These are phyloP conservation scores for Zymoseptoria ardabiliae DNA, from an alignment of 2,329 filamentous ascomycete species.

Conservation along the genomic window DNA sequence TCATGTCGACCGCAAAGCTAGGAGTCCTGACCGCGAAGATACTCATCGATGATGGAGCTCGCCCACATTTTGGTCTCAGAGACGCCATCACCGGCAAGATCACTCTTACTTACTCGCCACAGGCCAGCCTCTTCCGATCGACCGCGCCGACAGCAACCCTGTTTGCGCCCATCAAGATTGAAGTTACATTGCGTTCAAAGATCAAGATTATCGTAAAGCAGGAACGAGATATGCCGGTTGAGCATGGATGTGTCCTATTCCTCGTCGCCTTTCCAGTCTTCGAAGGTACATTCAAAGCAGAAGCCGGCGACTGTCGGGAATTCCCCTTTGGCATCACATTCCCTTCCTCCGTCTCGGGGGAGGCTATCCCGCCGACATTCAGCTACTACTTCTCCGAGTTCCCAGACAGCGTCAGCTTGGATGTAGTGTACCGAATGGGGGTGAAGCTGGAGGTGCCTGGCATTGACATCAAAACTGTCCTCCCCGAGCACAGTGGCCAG, in stretches of 20 bases:
- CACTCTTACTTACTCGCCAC: conserved; percentile 7
- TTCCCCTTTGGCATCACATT: conserved; percentile 11
- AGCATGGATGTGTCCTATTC: conserved; percentile 11
- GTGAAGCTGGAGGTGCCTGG: conserved; percentile 12
- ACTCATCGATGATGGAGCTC: conserved; percentile 3
- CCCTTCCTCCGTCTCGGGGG: conserved; percentile 1
- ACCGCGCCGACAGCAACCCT: conserved; percentile 12
- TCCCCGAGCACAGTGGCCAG: conserved; percentile 3
- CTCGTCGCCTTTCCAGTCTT: conserved; percentile 5
- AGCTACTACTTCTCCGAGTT: conserved; percentile 9
- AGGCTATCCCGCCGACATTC: conserved; percentile 10
- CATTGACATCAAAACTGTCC: conserved; percentile 11
- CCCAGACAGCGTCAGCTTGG: conserved; percentile 13
- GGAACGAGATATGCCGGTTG: conserved; percentile 10
- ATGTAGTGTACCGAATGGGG: conserved; percentile 8
- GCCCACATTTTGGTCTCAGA: conserved; percentile 10
- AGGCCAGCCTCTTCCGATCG: conserved; percentile 8
- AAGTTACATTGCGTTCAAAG: conserved; percentile 6
- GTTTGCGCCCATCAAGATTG: conserved; percentile 12
- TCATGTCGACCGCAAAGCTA: conserved; percentile 2
- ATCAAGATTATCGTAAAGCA: conserved; percentile 10
- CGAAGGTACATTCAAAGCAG: conserved; percentile 12
- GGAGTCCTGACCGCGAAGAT: conserved; percentile 9
- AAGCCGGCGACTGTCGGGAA: conserved; percentile 6
- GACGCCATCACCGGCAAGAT: conserved; percentile 12